Base-by-base conservation (phyloP, 345 rosid genomes). In the Syzygium oleosum region DNA sequence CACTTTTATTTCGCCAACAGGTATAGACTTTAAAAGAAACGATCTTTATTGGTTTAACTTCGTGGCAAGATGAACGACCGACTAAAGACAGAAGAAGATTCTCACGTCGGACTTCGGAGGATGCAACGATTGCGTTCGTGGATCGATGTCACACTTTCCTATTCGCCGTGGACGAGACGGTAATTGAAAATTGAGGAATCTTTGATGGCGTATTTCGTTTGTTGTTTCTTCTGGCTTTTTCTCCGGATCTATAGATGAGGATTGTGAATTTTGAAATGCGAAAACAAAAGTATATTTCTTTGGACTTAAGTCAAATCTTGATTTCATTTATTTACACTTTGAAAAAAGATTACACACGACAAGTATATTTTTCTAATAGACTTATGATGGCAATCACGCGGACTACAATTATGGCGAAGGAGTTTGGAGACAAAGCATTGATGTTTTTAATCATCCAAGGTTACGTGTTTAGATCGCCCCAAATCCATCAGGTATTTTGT, bases 391-490 rank as follows among this genome's bases (percentile, higher is more conserved):
- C 29, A 27, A 61, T 61, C 73, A 6, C 29, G 34, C 34, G 9
- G 0, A 12, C 27, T 12, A 13, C 9, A n/a, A n/a, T 61, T 61
- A 0, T 27, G 17, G 31, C 2, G 29, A 27, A 4, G 34, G 7
- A 61, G 68, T n/a, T 61, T 61, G 68, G 34, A 27, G 34, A 25
- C n/a, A 31, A 61, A n/a, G 68, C 17, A 0, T n/a, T 6, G 68
- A 61, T 61, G 1, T 13, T 25, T 58, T 58, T 58, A 2, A 58
- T n/a, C 63, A 58, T 13, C 46, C 46, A 43, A 43, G 46, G 6
- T 43, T 43, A 6, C 5, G 46, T 43, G 46, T 43, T 43, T 43
- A 43, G 46, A 43, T 43, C 46, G 68, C 34, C 27, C 68, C 31
- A 12, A 61, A 15, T 61, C 31, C 68, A 27, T 27, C 5, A 27